Conservation (phyloP, 495 filamentous ascomycete genomes). For the Tuber magnatum region DNA sequence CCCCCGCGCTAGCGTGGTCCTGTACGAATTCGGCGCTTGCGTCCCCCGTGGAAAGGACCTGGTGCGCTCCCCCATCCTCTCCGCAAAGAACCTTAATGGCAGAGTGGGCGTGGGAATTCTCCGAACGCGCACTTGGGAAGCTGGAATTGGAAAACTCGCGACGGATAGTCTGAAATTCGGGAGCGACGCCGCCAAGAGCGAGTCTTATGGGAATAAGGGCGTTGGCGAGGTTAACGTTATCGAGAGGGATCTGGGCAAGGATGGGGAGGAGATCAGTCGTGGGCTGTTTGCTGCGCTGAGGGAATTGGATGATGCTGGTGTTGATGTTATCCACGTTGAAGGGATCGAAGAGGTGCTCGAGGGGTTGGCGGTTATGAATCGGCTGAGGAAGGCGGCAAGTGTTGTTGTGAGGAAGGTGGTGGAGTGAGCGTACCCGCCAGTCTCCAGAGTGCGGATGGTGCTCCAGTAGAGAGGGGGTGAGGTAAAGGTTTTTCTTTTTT, state of each 20-base stretch:
- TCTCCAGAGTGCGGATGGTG: not conserved
- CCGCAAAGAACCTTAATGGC: constrained; percentile 6
- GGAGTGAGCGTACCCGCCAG: not conserved
- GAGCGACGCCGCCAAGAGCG: constrained; percentile 33
- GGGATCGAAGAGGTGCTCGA: constrained; percentile 79
- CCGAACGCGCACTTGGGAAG: constrained; percentile 42
- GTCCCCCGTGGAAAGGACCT: constrained; percentile 40
- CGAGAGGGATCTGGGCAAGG: constrained; percentile 60
- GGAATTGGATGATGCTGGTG: constrained; percentile 69
- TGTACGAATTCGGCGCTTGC: constrained; percentile 58
- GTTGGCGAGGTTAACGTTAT: constrained; percentile 43
- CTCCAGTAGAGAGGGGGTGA: not conserved
- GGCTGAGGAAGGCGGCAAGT: constrained; percentile 75
- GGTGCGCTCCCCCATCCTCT: constrained; percentile 6
- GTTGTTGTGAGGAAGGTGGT: constrained; percentile 40
- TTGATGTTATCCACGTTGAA: constrained; percentile 85
- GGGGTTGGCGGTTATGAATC: constrained; percentile 94
- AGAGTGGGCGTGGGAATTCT: constrained; percentile 42
- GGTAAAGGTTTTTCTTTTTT: not conserved
- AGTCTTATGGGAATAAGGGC: constrained; percentile 24
- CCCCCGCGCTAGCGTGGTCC: constrained; percentile 74
- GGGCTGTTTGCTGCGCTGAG: constrained; percentile 80
- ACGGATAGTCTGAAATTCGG: constrained; percentile 36
- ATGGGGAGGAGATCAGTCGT: constrained; percentile 66
- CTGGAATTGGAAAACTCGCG: constrained; percentile 32